Conservation (phyloP, 108 stramenopile species). For the Pseudonitzschia pungens region DNA sequence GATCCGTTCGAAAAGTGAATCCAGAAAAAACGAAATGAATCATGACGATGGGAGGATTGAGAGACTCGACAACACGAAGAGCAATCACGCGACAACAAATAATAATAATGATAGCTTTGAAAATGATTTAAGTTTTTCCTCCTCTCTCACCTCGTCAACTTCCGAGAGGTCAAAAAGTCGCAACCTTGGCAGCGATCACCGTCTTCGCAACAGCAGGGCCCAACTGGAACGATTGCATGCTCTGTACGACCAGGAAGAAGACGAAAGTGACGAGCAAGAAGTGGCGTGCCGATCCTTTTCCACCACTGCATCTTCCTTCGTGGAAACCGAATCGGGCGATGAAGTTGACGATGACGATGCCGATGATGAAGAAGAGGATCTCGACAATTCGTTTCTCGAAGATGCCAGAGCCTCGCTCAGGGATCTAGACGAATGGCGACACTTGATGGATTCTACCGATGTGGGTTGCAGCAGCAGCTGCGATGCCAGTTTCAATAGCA, state of each 20-base stretch:
- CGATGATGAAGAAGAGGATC: not conserved
- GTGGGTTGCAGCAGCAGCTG: not conserved
- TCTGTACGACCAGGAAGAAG: not conserved
- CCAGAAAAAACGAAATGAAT: too few species aligned
- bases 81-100: too few species aligned
- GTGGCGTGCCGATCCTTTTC: not conserved
- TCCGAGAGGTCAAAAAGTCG: not conserved
- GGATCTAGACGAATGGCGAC: not conserved
- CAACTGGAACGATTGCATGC: not conserved
- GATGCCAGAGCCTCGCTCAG: not conserved
- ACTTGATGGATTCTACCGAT: not conserved
- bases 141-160: not conserved
- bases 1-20: too few species aligned
- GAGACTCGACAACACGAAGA: too few species aligned
- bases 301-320: not conserved
- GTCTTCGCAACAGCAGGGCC: not conserved
- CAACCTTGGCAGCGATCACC: not conserved
- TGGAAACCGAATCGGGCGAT: not conserved
- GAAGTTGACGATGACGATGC: not conserved
- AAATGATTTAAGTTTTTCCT: not conserved
- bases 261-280: not conserved
- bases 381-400: not conserved
- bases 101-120: too few species aligned
- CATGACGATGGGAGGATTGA: too few species aligned
- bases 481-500: not conserved